Evolutionary conservation across 306 rosid genomes (phyloP), one percentile per base, ranked within the genome.

Genomic region (Prunus mira): DNA sequence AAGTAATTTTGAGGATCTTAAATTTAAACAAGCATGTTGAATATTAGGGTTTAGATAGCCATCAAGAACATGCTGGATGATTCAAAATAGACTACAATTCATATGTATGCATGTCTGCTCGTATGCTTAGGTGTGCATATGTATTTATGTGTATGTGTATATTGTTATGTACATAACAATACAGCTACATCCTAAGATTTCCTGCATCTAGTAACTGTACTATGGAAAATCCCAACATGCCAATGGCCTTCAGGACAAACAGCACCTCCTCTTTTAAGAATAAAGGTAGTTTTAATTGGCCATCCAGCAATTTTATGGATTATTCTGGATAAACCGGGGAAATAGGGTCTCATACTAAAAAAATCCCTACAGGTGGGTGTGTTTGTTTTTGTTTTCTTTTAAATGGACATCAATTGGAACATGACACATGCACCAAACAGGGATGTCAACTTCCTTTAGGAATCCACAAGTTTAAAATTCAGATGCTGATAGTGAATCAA

Each of bases 401-500:
- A 55, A 55, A 55, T 55, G 32, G 24, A 58, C 4, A 58, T 22
- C 32, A 58, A 58, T 17, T 14, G 30, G 64, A 58, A 58, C 64
- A 9, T 58, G 64, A 58, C 64, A 58, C 12, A 24, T 20, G 64
- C 27, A 22, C 17, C 27, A 28, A 58, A 28, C 64, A 58, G 32
- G 64, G 64, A 14, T 63, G 80, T 41, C 71, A 73, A 17, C 28
- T 22, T 57, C 61, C 73, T 68, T 61, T 19, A 11, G 51, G 67
- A 77, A 28, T 65, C 71, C 17, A 46, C 72, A 67, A 76, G 61
- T 69, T 75, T 76, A 60, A 55, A 76, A 71, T 62, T 71, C 58
- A 10, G 3, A 75, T 68, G 43, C 46, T 76, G 34, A 81, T 68
- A 13, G 20, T 50, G 46, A 56, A 41, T 47, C 18, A 38, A 66